These are phyloP conservation scores for Penicillium paradoxum DNA, from an alignment of 495 filamentous ascomycete species.

Conservation along the genomic window DNA sequence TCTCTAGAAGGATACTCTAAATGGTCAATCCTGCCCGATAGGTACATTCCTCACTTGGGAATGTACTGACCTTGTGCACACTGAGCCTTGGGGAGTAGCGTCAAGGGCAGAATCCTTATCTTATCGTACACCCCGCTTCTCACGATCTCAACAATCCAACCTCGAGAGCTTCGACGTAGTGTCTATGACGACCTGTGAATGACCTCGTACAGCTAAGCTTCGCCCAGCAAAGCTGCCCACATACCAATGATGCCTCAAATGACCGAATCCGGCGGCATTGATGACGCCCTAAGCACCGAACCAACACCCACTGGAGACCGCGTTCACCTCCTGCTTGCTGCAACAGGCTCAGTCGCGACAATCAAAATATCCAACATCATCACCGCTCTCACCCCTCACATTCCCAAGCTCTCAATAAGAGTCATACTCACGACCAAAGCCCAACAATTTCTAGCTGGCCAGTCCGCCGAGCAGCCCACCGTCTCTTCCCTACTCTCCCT, in stretches of 20 bases:
- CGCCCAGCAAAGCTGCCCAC: no score
- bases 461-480: slow-evolving; percentile 59
- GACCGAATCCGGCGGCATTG: background rate
- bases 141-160: background rate
- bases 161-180: background rate
- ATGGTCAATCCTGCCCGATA: no score
- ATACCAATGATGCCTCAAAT: background rate
- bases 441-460: slow-evolving; percentile 59
- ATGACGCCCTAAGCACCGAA: background rate
- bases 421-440: slow-evolving; percentile 63
- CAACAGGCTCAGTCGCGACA: slow-evolving; percentile 60
- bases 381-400: slow-evolving; percentile 43
- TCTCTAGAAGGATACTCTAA: no score
- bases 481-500: slow-evolving; percentile 40
- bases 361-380: slow-evolving; percentile 73
- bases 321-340: slow-evolving; percentile 5
- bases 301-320: slow-evolving; percentile 15
- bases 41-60: no score
- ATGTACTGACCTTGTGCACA: no score
- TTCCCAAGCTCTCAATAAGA: slow-evolving; percentile 57
- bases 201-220: background rate
- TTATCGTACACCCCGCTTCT: background rate
- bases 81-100: no score
- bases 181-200: background rate
- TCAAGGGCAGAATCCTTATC: no score